These are phyloP conservation scores for Globisporangium echinulatum DNA, from an alignment of 352 stramenopile species.

Conservation along the genomic window DNA sequence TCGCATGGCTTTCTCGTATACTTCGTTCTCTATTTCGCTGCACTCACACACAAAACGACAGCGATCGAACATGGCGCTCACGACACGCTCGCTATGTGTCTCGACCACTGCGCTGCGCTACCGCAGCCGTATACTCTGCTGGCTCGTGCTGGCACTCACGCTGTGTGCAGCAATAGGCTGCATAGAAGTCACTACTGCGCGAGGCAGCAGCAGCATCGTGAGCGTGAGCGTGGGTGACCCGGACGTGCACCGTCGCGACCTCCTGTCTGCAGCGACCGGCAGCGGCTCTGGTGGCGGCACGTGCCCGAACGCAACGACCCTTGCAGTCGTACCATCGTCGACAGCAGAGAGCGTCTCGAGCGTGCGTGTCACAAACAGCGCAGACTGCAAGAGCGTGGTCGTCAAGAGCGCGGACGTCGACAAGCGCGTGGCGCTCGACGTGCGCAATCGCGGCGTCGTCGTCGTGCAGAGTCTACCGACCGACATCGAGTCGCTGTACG, in stretches of 20 bases:
- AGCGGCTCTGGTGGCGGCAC: slow-evolving; percentile 1
- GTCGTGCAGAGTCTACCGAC: slow-evolving; percentile 26
- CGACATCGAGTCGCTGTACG: slow-evolving; percentile 14
- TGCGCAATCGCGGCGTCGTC: slow-evolving; percentile 20
- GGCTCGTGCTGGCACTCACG: no score
- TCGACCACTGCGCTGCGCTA: no score
- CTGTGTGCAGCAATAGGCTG: no score
- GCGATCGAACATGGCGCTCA: no score
- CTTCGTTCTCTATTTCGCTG: no score
- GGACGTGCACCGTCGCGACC: slow-evolving; percentile 1
- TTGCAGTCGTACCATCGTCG: neutral
- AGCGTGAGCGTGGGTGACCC: slow-evolving; percentile 9
- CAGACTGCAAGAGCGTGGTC: slow-evolving; percentile 17
- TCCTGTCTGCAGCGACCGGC: slow-evolving; percentile 8
- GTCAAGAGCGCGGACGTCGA: slow-evolving; percentile 13
- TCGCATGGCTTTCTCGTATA: no score
- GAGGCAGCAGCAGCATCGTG: no score
- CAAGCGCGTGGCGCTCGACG: slow-evolving; percentile 16
- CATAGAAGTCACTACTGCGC: no score
- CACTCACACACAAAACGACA: no score
- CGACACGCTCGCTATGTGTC: no score
- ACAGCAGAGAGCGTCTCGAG: slow-evolving; percentile 12
- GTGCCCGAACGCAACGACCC: slow-evolving; percentile 12
- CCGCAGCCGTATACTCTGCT: no score
- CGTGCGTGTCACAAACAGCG: neutral